A percentile compares a stretch with the other conserved stretches of the same genome.
Evolutionary conservation across 2,329 filamentous ascomycete species (phyloP).

Genomic region (Cladosporium sp.): DNA sequence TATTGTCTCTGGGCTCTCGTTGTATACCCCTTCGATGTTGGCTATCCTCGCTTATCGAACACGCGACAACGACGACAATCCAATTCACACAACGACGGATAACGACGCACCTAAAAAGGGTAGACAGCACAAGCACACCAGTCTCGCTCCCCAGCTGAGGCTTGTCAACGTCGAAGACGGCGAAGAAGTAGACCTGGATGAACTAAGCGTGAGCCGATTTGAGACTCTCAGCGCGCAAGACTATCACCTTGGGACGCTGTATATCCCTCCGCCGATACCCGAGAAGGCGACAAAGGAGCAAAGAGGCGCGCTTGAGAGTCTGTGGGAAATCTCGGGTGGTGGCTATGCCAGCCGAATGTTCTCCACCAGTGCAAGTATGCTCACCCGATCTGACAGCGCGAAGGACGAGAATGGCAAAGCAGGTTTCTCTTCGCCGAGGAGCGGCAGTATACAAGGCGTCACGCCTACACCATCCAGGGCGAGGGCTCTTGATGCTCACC

Average conservation of each 20-base stretch:
- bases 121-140: conserved; percentile 66
- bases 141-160: conserved; percentile 78
- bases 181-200: conserved; percentile 79
- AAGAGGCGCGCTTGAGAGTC: conserved; percentile 71
- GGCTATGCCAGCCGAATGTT: conserved; percentile 84
- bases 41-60: conserved; percentile 87
- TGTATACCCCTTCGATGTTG: conserved; percentile 89
- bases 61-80: conserved; percentile 61
- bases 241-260: conserved; percentile 82
- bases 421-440: conserved; percentile 29
- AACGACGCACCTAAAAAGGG: conserved; percentile 57
- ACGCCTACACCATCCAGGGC: conserved; percentile 21
- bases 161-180: conserved; percentile 82
- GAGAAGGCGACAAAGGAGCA: conserved; percentile 52
- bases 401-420: conserved; percentile 30
- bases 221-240: conserved; percentile 81
- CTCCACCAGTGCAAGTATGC: conserved; percentile 74
- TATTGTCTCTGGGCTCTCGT: conserved; percentile 91
- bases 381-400: conserved; percentile 37
- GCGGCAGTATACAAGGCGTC: conserved; percentile 29
- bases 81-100: conserved; percentile 36
- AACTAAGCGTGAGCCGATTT: conserved; percentile 70
- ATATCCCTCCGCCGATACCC: conserved; percentile 61
- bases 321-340: conserved; percentile 73
- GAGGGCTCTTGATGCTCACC: conserved; percentile 33